Evolutionary conservation across 1,284 basidiomycete genomes (phyloP).

Genomic region (Psilocybe mexicana): DNA sequence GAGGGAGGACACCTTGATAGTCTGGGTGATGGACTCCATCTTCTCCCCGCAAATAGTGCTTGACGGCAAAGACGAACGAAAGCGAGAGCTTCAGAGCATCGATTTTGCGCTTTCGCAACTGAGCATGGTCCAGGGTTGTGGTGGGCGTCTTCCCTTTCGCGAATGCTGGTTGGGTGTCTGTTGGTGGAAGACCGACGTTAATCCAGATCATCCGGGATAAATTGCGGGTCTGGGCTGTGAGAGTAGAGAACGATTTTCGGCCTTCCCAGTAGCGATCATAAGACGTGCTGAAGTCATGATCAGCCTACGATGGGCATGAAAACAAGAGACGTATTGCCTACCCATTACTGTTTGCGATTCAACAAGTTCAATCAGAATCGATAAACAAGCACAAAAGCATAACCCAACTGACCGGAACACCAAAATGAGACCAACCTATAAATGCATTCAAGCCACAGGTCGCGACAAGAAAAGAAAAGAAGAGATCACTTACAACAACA

Average conservation of each 20-base stretch:
- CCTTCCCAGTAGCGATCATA: slow-evolving; percentile 87
- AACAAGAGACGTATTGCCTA: slow-evolving; percentile 15
- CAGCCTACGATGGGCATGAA: slow-evolving; percentile 4
- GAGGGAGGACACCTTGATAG: slow-evolving; percentile 65
- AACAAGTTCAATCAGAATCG: slow-evolving; percentile 2
- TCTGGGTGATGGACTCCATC: slow-evolving; percentile 71
- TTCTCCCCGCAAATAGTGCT: slow-evolving; percentile 77
- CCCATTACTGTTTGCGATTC: slow-evolving; percentile 38
- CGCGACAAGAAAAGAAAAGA: slow-evolving; percentile 11
- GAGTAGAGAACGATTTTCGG: slow-evolving; percentile 73
- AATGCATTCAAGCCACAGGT: slow-evolving; percentile 10
- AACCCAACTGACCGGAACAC: slow-evolving; percentile 63
- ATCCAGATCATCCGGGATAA: slow-evolving; percentile 69
- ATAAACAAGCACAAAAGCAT: no score
- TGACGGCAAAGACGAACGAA: slow-evolving; percentile 69
- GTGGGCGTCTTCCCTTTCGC: slow-evolving; percentile 52
- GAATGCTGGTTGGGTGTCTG: slow-evolving; percentile 41
- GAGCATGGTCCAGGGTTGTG: slow-evolving; percentile 46
- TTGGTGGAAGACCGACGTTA: slow-evolving; percentile 67
- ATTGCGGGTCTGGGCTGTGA: slow-evolving; percentile 59
- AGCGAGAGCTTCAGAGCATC: slow-evolving; percentile 69
- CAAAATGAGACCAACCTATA: slow-evolving; percentile 72
- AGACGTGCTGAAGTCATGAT: slow-evolving; percentile 52
- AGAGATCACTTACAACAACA: slow-evolving; percentile 74
- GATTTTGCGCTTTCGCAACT: slow-evolving; percentile 72